Evolutionary conservation across 352 stramenopile species (phyloP).

Genomic region (Phytophthora constricta): DNA sequence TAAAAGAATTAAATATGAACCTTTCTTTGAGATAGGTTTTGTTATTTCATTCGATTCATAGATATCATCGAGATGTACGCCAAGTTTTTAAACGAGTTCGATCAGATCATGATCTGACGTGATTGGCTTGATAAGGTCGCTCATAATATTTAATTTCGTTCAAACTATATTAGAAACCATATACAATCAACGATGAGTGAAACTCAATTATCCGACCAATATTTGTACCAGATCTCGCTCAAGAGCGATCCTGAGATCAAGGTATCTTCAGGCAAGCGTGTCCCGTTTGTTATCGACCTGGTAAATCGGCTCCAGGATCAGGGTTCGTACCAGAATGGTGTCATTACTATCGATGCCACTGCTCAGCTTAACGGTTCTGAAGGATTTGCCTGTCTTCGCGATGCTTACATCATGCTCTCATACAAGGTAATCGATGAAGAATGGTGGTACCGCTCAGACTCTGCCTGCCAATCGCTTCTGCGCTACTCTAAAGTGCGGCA

Average conservation of each 20-base stretch:
- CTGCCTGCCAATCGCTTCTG: neutral
- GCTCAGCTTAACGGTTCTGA: constrained; percentile 1
- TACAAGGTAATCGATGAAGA: constrained; percentile 9
- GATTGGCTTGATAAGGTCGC: neutral
- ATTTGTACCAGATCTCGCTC: constrained; percentile 1
- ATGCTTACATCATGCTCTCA: constrained; percentile 12
- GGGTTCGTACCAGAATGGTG: neutral
- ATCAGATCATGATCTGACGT: constrained; percentile 1
- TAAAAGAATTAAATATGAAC: constrained; percentile 18
- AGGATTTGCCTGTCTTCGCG: constrained; percentile 4
- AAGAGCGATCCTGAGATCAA: neutral
- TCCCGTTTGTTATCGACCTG: neutral
- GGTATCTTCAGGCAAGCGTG: neutral
- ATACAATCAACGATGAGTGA: neutral
- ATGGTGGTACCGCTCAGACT: neutral
- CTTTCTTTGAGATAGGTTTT: neutral
- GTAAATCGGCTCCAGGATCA: no score
- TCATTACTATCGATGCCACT: constrained; percentile 10
- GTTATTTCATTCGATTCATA: constrained; percentile 4
- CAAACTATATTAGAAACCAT: neutral
- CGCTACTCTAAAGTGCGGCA: neutral
- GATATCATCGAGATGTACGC: neutral
- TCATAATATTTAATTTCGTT: neutral
- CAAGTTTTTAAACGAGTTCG: neutral
- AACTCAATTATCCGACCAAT: constrained; percentile 5